phyloP scores from a whole-genome alignment of 2,329 filamentous ascomycete species.

The Neonectria punicea region DNA sequence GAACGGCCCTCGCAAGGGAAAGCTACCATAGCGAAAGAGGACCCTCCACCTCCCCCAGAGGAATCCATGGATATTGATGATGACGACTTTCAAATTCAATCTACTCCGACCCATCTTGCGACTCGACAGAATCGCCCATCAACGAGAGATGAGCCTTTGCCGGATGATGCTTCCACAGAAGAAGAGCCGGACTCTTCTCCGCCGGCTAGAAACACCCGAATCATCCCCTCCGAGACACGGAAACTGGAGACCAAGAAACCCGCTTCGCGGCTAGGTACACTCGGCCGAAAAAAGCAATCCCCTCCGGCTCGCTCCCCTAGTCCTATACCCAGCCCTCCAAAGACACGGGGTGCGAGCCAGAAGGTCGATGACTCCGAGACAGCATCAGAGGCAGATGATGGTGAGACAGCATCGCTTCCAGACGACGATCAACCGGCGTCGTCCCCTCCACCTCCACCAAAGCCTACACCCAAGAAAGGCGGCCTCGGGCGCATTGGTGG shows the following conservation, averaged over 20 bases:
- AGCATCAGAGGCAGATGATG: constrained; percentile 55
- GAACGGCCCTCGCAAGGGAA: constrained; percentile 32
- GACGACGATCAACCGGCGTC: constrained; percentile 28
- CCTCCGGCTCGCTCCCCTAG: constrained; percentile 39
- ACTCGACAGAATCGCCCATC: constrained; percentile 35
- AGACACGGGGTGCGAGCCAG: constrained; percentile 6
- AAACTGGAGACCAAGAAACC: constrained; percentile 32
- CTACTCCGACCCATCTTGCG: constrained; percentile 55
- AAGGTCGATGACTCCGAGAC: constrained; percentile 51
- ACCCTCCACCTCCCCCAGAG: constrained; percentile 27
- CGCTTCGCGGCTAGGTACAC: constrained; percentile 47
- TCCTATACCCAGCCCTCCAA: constrained; percentile 17
- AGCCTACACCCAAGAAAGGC: constrained; percentile 42
- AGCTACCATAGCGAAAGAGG: constrained; percentile 17
- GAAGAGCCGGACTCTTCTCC: constrained; percentile 42
- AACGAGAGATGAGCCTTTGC: constrained; percentile 19
- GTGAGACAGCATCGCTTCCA: constrained; percentile 38
- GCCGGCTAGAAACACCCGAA: constrained; percentile 16
- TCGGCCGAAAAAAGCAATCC: constrained; percentile 49
- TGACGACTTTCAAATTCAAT: constrained; percentile 62
- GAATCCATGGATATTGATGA: constrained; percentile 40
- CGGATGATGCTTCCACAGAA: constrained; percentile 48
- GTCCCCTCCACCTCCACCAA: constrained; percentile 37
- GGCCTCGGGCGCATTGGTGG: constrained; percentile 55
- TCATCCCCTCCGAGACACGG: constrained; percentile 20